These are phyloP conservation scores for Cytospora schulzeri DNA, from an alignment of 2,329 filamentous ascomycete species.

Conservation along the genomic window DNA sequence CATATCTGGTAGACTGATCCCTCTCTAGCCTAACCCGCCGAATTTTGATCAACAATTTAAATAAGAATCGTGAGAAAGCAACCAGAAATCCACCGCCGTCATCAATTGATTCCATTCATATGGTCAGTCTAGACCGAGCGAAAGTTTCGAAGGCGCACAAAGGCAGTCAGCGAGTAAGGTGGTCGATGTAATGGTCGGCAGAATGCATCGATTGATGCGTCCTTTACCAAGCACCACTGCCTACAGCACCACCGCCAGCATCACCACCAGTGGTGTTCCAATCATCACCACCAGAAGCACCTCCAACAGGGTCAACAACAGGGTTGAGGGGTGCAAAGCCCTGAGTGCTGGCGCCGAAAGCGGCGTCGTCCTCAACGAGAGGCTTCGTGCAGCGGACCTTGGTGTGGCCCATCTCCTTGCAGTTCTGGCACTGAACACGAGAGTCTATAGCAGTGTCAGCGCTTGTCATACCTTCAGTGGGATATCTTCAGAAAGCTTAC, in stretches of 20 bases:
- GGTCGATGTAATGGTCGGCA: not conserved
- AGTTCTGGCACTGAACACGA: conserved; percentile 62
- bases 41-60: not conserved
- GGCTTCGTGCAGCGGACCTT: conserved; percentile 43
- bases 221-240: conserved; percentile 7
- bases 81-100: conserved; percentile 5
- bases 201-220: not conserved
- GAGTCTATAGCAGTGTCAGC: conserved; percentile 39
- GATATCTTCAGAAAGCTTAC: conserved; percentile 38
- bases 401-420: conserved; percentile 50
- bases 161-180: not conserved
- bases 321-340: conserved; percentile 11
- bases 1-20: not conserved
- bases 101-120: not conserved
- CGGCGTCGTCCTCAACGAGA: conserved; percentile 33
- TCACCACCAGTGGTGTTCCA: conserved; percentile 19
- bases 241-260: not conserved
- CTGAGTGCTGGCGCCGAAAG: conserved; percentile 16
- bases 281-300: conserved; percentile 21
- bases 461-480: not conserved
- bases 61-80: conserved; percentile 13
- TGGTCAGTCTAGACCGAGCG: not conserved
- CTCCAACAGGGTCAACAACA: conserved; percentile 23
- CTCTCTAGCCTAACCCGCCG: not conserved
- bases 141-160: not conserved